A percentile compares a stretch with the other conserved stretches of the same genome.
Conservation (phyloP, 306 rosid species). For the Medicago truncatula region DNA sequence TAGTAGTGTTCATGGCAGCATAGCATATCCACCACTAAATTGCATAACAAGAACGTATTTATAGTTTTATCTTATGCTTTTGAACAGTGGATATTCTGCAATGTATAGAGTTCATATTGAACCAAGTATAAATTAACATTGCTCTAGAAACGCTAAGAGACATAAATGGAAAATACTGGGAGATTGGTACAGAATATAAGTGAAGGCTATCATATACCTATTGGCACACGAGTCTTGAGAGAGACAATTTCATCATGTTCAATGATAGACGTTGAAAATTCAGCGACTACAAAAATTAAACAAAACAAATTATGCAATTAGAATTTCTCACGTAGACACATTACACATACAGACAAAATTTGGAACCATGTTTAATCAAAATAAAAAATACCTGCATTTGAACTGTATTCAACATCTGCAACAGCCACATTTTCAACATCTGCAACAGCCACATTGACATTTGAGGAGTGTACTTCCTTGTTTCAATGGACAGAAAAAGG, state of each 20-base stretch:
- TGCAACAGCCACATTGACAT: slow-evolving; percentile 51
- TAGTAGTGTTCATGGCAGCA: not conserved
- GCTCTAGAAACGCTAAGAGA: not conserved
- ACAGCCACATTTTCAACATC: slow-evolving; percentile 61
- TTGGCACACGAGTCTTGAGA: too few species aligned
- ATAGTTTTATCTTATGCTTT: slow-evolving; percentile 6
- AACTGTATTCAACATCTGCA: slow-evolving; percentile 59
- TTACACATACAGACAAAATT: slow-evolving; percentile 11
- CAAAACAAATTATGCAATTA: slow-evolving; percentile 33
- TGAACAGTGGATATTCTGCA: slow-evolving; percentile 10
- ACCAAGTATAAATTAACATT: too few species aligned
- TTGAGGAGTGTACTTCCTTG: slow-evolving; percentile 59
- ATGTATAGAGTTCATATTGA: not conserved
- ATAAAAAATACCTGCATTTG: slow-evolving; percentile 66
- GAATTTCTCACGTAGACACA: too few species aligned
- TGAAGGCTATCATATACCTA: too few species aligned
- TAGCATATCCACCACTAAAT: slow-evolving; percentile 13
- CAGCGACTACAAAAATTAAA: slow-evolving; percentile 49
- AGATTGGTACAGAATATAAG: not conserved
- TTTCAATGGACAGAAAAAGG: slow-evolving; percentile 50
- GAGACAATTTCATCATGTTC: too few species aligned
- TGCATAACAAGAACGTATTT: slow-evolving; percentile 10
- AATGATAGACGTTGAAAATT: too few species aligned
- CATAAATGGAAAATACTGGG: not conserved
- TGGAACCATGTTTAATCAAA: not conserved